phyloP scores from a whole-genome alignment of 129 eudicot species.

The Cynara cardunculus region DNA sequence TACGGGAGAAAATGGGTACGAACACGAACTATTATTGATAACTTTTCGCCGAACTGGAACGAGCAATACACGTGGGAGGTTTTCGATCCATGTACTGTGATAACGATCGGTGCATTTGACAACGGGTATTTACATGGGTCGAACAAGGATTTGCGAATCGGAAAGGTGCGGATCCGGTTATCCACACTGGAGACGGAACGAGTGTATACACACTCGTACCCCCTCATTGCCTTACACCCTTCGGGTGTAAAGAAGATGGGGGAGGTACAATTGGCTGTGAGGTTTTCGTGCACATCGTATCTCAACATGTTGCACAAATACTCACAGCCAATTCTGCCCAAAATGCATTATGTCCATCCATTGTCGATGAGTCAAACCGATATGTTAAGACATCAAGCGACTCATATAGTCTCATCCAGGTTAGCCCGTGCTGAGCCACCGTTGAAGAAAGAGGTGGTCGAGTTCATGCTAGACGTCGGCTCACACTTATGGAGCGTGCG shows the following conservation, averaged over 20 bases:
- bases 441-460: conserved; percentile 68
- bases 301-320: conserved; percentile 80
- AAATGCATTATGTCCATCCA: conserved; percentile 92
- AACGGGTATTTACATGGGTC: conserved; percentile 58
- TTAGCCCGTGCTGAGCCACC: conserved; percentile 85
- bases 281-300: conserved; percentile 80
- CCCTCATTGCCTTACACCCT: conserved; percentile 68
- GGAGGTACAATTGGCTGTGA: conserved; percentile 78
- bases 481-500: conserved; percentile 76
- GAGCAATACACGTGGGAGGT: conserved; percentile 99
- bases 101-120: conserved; percentile 75
- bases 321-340: conserved; percentile 71
- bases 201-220: conserved; percentile 86
- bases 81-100: conserved; percentile 77
- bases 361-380: conserved; percentile 62
- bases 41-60: conserved; percentile 68
- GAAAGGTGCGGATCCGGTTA: conserved; percentile 78
- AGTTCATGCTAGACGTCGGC: conserved; percentile 72
- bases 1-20: conserved; percentile 86
- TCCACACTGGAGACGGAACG: conserved; percentile 86
- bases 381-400: conserved; percentile 59
- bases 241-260: conserved; percentile 94
- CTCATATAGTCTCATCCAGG: conserved; percentile 55
- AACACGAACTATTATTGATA: conserved; percentile 77
- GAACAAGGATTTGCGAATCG: conserved; percentile 58